These are phyloP conservation scores for Aspergillus hiratsukae DNA, from an alignment of 2,329 filamentous ascomycete genomes.

Conservation along the genomic window DNA sequence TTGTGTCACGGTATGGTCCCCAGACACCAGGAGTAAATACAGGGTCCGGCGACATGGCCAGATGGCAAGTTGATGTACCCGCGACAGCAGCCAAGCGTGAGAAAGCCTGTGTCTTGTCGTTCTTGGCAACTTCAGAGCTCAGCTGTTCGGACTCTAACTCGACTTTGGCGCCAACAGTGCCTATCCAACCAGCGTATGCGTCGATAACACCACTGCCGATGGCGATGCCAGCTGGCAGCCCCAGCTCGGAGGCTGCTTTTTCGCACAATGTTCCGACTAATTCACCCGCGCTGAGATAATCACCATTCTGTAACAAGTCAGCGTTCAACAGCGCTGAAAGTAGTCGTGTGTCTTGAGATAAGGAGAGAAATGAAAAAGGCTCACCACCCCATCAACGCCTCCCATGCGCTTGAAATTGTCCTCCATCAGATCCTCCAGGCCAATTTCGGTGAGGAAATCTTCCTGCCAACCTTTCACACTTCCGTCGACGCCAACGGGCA, in stretches of 20 bases:
- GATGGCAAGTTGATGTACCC: constrained; percentile 93
- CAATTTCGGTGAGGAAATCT: constrained; percentile 84
- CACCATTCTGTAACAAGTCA: constrained; percentile 65
- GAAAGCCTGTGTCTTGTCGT: constrained; percentile 89
- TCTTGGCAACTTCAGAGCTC: constrained; percentile 63
- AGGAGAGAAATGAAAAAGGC: constrained; percentile 43
- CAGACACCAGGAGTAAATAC: constrained; percentile 95
- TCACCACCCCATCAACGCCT: constrained; percentile 90
- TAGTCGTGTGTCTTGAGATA: neutral
- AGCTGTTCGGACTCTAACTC: constrained; percentile 65
- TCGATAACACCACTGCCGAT: constrained; percentile 97
- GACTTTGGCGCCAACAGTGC: constrained; percentile 96
- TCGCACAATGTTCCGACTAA: constrained; percentile 80
- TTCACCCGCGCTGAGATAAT: constrained; percentile 87
- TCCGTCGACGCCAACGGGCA: constrained; percentile 94
- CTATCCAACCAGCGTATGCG: constrained; percentile 97
- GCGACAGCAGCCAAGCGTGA: constrained; percentile 89
- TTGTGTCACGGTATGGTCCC: constrained; percentile 93
- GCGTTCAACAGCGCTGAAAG: neutral
- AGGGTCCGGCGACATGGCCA: constrained; percentile 89
- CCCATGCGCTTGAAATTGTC: constrained; percentile 92
- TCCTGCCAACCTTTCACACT: constrained; percentile 98
- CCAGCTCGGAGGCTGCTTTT: constrained; percentile 76
- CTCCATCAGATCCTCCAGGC: constrained; percentile 75
- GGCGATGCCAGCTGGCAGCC: constrained; percentile 79